phyloP scores from a whole-genome alignment of 805 yeast genomes.

The Wickerhamomyces silvicola region DNA sequence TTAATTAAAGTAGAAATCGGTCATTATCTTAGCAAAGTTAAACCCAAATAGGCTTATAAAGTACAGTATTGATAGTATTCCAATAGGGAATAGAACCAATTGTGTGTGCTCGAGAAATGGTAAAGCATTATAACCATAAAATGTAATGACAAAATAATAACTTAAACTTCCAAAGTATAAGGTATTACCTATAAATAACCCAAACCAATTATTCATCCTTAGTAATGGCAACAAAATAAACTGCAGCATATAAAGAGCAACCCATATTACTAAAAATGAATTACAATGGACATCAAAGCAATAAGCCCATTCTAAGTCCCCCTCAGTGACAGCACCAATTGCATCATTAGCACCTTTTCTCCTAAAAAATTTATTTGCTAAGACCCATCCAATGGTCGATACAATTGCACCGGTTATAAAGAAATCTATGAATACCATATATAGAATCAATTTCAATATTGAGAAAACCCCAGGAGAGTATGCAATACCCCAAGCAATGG shows the following conservation, averaged over 20 bases:
- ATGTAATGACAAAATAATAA: conserved; percentile 74
- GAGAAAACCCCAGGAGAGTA: conserved; percentile 60
- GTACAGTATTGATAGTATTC: conserved; percentile 51
- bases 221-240: conserved; percentile 69
- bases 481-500: conserved; percentile 86
- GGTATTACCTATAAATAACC: conserved; percentile 71
- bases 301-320: conserved; percentile 80
- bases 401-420: conserved; percentile 60
- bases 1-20: conserved; percentile 20
- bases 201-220: conserved; percentile 55
- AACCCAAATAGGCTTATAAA: conserved; percentile 57
- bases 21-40: conserved; percentile 67
- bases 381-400: conserved; percentile 67
- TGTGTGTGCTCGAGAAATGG: conserved; percentile 63
- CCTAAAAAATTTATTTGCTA: conserved; percentile 61
- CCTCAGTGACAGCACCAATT: conserved; percentile 27
- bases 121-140: conserved; percentile 80
- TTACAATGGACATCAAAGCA: conserved; percentile 94
- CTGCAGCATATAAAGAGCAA: conserved; percentile 65
- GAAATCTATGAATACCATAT: conserved; percentile 84
- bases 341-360: conserved; percentile 23
- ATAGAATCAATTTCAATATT: conserved; percentile 58
- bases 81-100: conserved; percentile 56
- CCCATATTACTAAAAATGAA: conserved; percentile 78
- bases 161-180: conserved; percentile 68